These are phyloP conservation scores for Medicago arabica DNA, from an alignment of 306 rosid genomes.

Conservation along the genomic window DNA sequence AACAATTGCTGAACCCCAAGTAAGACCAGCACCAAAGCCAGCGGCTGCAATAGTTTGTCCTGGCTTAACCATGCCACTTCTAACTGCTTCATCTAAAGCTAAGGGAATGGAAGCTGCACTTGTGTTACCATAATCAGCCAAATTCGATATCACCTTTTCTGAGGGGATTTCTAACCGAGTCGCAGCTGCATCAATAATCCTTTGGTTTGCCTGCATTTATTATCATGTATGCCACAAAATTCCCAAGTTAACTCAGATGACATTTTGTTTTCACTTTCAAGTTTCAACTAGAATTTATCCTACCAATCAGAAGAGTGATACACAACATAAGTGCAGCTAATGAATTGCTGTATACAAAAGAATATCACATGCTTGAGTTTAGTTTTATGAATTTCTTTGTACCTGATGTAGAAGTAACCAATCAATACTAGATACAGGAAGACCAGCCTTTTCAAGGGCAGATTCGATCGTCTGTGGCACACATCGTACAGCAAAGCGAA, in stretches of 20 bases:
- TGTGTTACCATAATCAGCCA: conserved; percentile 91
- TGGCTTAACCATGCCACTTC: conserved; percentile 75
- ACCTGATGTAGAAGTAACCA: conserved; percentile 99
- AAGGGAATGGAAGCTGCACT: conserved; percentile 95
- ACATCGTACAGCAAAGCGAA: conserved; percentile 87
- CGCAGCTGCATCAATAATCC: conserved; percentile 90
- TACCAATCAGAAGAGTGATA: conserved; percentile 15
- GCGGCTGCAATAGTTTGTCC: conserved; percentile 91
- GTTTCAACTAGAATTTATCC: background rate
- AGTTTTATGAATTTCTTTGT: conserved; percentile 25
- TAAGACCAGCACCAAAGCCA: conserved; percentile 95
- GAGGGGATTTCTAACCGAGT: conserved; percentile 76
- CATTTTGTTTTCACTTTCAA: conserved; percentile 13
- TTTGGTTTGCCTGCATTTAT: conserved; percentile 86
- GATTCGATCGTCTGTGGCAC: conserved; percentile 88
- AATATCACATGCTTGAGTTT: conserved; percentile 22
- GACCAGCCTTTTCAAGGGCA: conserved; percentile 79
- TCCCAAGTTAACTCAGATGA: conserved; percentile 30
- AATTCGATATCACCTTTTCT: conserved; percentile 85
- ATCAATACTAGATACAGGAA: conserved; percentile 76
- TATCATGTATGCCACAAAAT: background rate
- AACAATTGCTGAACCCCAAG: conserved; percentile 88
- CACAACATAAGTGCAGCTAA: background rate
- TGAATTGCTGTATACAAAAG: background rate
- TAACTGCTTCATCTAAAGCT: conserved; percentile 93